Conservation (phyloP, 176 grass and related monocot species). For the Zoysia pacifica region DNA sequence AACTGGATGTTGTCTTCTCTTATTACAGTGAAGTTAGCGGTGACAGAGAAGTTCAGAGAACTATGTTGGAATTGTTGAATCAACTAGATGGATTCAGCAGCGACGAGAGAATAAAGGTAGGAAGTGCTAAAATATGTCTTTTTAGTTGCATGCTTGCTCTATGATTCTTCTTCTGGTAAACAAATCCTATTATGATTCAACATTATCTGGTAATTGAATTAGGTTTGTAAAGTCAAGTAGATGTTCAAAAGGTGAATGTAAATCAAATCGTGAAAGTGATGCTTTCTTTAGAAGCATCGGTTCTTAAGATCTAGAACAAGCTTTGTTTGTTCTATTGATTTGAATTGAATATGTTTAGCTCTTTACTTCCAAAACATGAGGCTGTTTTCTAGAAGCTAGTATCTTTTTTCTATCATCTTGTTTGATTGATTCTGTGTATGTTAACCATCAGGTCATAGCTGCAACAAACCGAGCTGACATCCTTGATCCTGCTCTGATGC, state of each 20-base stretch:
- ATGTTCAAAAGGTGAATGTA: background rate
- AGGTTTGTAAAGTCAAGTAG: background rate
- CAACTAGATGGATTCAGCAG: conserved; percentile 86
- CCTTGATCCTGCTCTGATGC: conserved; percentile 90
- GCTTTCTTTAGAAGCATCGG: background rate
- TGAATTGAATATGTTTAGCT: background rate
- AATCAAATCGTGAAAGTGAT: background rate
- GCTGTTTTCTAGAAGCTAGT: background rate
- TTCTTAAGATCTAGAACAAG: background rate
- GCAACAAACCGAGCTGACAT: conserved; percentile 93
- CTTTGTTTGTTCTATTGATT: background rate
- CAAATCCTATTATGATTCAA: background rate
- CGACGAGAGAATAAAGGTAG: conserved; percentile 75
- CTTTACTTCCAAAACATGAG: background rate
- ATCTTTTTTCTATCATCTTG: background rate
- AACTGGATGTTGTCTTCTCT: background rate
- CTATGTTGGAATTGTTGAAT: conserved; percentile 83
- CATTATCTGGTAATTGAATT: background rate
- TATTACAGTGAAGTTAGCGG: conserved; percentile 74
- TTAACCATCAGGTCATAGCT: conserved; percentile 73
- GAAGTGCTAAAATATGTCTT: conserved; percentile 4
- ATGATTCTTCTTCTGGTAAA: background rate
- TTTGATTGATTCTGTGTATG: conserved; percentile 10
- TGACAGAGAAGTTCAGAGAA: conserved; percentile 79
- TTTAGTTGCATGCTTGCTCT: conserved; percentile 5